These are phyloP conservation scores for Coemansia sp. DNA, from an alignment of 192 early-diverging fungal species.

Conservation along the genomic window DNA sequence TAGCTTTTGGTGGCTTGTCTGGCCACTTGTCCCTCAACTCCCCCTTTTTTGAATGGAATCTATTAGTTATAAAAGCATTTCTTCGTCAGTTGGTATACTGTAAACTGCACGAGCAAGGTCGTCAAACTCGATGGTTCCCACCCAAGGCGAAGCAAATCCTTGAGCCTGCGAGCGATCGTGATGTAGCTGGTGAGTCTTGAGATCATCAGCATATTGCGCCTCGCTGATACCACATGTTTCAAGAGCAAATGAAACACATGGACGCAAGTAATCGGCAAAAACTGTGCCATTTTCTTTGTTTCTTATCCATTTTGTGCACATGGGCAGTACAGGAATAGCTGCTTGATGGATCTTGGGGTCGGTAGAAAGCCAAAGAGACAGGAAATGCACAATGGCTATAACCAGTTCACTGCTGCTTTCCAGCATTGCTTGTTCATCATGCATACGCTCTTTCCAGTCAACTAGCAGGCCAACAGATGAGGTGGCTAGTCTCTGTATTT, in stretches of 20 bases:
- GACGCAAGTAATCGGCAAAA: constrained; percentile 30
- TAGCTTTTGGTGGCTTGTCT: constrained; percentile 2
- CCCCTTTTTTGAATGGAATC: neutral
- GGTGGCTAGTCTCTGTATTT: constrained; percentile 25
- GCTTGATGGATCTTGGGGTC: constrained; percentile 38
- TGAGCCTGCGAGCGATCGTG: constrained; percentile 19
- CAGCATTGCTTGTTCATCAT: constrained; percentile 21
- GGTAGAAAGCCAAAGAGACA: constrained; percentile 44
- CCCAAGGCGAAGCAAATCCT: constrained; percentile 46
- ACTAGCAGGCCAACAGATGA: constrained; percentile 23
- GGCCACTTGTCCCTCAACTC: no score
- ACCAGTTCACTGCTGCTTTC: constrained; percentile 15
- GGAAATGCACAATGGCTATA: constrained; percentile 21
- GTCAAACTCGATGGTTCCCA: constrained; percentile 49
- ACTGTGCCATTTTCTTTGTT: constrained; percentile 10
- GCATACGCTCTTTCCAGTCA: constrained; percentile 38
- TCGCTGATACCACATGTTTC: constrained; percentile 46
- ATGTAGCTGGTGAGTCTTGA: constrained; percentile 28
- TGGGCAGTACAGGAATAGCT: constrained; percentile 36
- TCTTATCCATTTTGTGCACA: constrained; percentile 37
- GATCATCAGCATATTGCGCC: constrained; percentile 27
- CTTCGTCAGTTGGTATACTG: constrained; percentile 43
- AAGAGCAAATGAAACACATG: constrained; percentile 43
- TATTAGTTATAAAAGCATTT: constrained; percentile 17
- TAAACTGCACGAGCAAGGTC: constrained; percentile 44